Base-by-base conservation (phyloP, 176 grass and related monocot genomes). In the Rhynchospora pubera region DNA sequence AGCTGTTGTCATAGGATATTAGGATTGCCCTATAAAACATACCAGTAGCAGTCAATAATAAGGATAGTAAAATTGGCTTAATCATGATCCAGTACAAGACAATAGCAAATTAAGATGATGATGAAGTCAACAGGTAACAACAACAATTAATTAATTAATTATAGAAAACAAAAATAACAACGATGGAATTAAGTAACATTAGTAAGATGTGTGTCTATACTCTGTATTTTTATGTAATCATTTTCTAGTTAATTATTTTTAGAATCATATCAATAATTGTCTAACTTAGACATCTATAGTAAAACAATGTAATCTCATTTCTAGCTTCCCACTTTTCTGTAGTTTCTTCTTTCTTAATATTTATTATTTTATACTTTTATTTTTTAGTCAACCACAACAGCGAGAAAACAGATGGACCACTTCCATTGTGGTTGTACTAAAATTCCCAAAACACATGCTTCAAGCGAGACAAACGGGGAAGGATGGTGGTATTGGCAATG, bases 371-470 rank as follows among this genome's bases (percentile, higher is more conserved):
- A 34, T 43, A 67, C 42, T 24, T 22, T 59, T 59, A 19, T 21
- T 59, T 19, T 21, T 9, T 59, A 62, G 58, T 80, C 32, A 80
- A 80, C 78, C 5, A 45, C 5, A 22, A 79, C 57, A 62, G 15
- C 14, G 22, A 45, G 6, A 47, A 79, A 79, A 79, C 28, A 79
- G 28, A 57, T 79, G 14, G 16, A 61, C 42, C 78, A 62, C 30
- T 60, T 81, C 39, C 13, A 9, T 46, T 65, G 57, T 65, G 22
- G 58, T 26, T 64, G 62, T 50, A 66, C 44, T 18, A 66, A 24
- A 81, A 61, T 59, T 81, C 55, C 30, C 9, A 79, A 16, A 62
- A 56, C 77, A 79, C 55, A 79, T 79, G 77, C 15, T 79, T 2
- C 77, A 21, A 62, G 71, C 12, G 15, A 75, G 2, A 75, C 26